phyloP scores from a whole-genome alignment of 306 rosid genomes.

The Cucurbita argyrosperma region DNA sequence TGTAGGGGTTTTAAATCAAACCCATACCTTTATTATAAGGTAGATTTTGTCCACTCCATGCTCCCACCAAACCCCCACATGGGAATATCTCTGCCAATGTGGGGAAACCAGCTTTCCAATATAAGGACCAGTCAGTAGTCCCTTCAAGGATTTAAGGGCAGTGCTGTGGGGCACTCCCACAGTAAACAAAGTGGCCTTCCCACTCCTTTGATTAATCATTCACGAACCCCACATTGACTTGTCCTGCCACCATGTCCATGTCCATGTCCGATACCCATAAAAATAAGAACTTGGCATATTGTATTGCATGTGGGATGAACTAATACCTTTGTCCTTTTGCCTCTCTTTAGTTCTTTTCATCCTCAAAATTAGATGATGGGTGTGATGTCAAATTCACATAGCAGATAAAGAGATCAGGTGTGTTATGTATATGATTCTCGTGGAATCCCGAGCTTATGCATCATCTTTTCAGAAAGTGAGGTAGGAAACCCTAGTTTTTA shows the following conservation, averaged over 20 bases:
- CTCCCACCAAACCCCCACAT: slow-evolving; percentile 14
- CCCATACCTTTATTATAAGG: neutral
- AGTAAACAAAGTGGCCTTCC: slow-evolving; percentile 4
- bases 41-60: slow-evolving; percentile 18
- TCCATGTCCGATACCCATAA: too few species aligned
- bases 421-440: neutral
- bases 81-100: slow-evolving; percentile 14
- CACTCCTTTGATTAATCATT: neutral
- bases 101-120: slow-evolving; percentile 9
- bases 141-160: slow-evolving; percentile 7
- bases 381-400: slow-evolving; percentile 4
- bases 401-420: neutral
- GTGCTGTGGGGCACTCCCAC: neutral
- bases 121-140: slow-evolving; percentile 4
- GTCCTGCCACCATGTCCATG: neutral
- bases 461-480: neutral
- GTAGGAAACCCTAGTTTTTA: neutral
- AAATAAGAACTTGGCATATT: neutral
- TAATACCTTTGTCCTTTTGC: slow-evolving; percentile 2
- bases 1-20: neutral
- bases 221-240: neutral
- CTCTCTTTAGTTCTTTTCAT: slow-evolving; percentile 8
- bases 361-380: neutral
- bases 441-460: neutral
- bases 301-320: slow-evolving; percentile 16